Percentiles rank a stretch among this genome's conserved stretches.
Conservation (phyloP, 1,139 yeast species). For the Blastobotrys buckinghamii region DNA sequence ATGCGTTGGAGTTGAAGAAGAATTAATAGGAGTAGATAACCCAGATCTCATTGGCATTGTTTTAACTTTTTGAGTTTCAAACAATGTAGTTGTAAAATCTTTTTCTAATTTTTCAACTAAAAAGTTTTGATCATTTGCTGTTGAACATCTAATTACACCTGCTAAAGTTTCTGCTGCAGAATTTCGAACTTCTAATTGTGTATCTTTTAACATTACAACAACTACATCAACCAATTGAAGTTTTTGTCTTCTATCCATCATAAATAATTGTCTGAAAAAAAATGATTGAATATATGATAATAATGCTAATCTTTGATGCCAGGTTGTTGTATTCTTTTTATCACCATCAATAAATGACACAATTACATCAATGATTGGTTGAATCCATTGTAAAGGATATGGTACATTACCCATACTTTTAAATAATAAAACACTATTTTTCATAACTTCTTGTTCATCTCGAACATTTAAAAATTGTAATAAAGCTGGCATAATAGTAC, state of each 20-base stretch:
- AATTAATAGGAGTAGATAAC: neutral
- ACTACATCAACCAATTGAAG: conserved; percentile 48
- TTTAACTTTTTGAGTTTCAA: conserved; percentile 11
- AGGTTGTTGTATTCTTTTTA: conserved; percentile 32
- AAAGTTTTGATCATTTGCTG: conserved; percentile 46
- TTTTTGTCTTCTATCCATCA: conserved; percentile 47
- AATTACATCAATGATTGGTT: conserved; percentile 46
- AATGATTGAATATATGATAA: conserved; percentile 69
- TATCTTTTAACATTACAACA: conserved; percentile 51
- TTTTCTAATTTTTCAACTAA: conserved; percentile 33
- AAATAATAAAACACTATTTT: conserved; percentile 51
- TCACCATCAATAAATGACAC: conserved; percentile 39
- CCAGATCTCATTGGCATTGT: conserved; percentile 8
- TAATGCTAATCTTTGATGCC: conserved; percentile 64
- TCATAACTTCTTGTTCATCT: conserved; percentile 71
- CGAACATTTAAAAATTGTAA: conserved; percentile 61
- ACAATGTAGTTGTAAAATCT: conserved; percentile 15
- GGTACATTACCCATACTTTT: conserved; percentile 56
- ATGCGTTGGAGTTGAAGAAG: neutral
- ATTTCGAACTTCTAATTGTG: conserved; percentile 69
- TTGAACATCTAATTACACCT: conserved; percentile 76
- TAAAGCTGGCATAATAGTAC: conserved; percentile 63
- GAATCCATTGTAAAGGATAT: conserved; percentile 42
- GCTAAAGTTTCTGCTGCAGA: conserved; percentile 71
- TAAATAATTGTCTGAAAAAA: conserved; percentile 65